These are phyloP conservation scores for Carallia brachiata DNA, from an alignment of 345 rosid genomes.

Conservation along the genomic window DNA sequence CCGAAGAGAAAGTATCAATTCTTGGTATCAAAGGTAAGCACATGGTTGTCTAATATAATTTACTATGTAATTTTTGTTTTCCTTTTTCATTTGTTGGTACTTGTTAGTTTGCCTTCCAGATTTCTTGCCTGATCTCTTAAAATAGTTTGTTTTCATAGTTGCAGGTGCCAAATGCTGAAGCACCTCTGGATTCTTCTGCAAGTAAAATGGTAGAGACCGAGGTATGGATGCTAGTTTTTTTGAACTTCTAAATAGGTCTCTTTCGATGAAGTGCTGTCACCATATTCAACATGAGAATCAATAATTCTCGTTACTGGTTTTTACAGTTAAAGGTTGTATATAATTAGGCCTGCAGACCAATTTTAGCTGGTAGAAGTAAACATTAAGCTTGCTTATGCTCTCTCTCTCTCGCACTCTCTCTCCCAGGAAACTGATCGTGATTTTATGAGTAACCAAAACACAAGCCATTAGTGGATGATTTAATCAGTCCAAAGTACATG, in stretches of 20 bases:
- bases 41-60: not conserved
- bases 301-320: not conserved
- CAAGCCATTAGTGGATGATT: too few relatives aligned
- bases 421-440: too few relatives aligned
- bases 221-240: conserved; percentile 41
- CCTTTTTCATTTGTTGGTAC: conserved; percentile 5
- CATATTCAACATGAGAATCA: not conserved
- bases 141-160: conserved; percentile 17
- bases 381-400: too few relatives aligned
- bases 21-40: conserved; percentile 38
- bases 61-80: not conserved
- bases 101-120: not conserved
- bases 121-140: conserved; percentile 5
- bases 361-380: too few relatives aligned
- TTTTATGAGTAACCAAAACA: too few relatives aligned
- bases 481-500: too few relatives aligned
- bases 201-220: conserved; percentile 35
- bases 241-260: not conserved
- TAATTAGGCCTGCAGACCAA: not conserved
- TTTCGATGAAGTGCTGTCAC: not conserved
- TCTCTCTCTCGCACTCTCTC: too few relatives aligned
- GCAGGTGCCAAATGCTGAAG: conserved; percentile 53
- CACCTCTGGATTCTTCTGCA: conserved; percentile 30
- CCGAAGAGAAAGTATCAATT: conserved; percentile 57
- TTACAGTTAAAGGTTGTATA: not conserved